These are phyloP conservation scores for Claviceps sp. DNA, from an alignment of 2,329 filamentous ascomycete genomes.

Conservation along the genomic window DNA sequence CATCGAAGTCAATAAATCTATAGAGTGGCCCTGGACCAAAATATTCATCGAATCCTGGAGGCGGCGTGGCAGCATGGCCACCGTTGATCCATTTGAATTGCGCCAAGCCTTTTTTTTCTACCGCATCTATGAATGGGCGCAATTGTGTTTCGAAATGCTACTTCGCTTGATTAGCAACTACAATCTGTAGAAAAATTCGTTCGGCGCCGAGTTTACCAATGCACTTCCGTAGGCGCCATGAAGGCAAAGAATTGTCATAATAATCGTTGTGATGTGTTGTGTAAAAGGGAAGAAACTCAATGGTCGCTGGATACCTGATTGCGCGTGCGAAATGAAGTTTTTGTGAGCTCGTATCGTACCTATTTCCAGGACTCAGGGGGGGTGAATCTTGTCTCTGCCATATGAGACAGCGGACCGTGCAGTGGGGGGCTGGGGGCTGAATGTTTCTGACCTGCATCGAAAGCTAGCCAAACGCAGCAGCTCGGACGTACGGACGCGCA, in stretches of 20 bases:
- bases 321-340: too few species aligned
- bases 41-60: slow-evolving; percentile 1
- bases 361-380: background rate
- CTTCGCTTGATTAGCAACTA: background rate
- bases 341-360: too few species aligned
- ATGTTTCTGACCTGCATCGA: background rate
- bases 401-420: background rate
- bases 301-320: too few species aligned
- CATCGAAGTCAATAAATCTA: slow-evolving; percentile 3
- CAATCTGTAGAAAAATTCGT: too few species aligned
- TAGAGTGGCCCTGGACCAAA: slow-evolving; percentile 1
- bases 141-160: slow-evolving; percentile 3
- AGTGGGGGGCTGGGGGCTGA: background rate
- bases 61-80: background rate
- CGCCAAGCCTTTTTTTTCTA: background rate
- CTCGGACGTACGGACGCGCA: background rate
- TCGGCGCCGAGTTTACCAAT: background rate
- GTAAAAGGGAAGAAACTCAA: too few species aligned
- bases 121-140: background rate
- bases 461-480: background rate
- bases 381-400: background rate
- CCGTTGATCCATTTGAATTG: slow-evolving; percentile 5
- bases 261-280: background rate
- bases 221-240: slow-evolving; percentile 4
- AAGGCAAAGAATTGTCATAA: slow-evolving; percentile 5